Conservation (phyloP, 768 basidiomycete species). For the Antrodiella citrinella region DNA sequence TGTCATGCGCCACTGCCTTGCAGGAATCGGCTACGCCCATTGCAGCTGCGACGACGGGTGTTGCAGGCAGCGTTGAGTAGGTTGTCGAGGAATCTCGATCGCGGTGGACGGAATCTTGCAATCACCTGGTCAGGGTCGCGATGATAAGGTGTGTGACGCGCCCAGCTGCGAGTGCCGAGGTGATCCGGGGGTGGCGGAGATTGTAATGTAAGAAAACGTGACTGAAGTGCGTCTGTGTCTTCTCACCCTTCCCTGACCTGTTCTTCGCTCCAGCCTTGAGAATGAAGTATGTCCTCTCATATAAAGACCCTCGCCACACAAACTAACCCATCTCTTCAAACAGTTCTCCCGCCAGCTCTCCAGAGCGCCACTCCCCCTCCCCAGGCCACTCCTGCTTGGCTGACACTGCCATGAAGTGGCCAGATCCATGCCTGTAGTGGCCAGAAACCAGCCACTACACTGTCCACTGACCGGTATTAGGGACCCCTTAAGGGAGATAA, state of each 20-base stretch:
- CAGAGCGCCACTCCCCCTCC: background rate
- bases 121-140: slow-evolving; percentile 2
- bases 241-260: slow-evolving; percentile 17
- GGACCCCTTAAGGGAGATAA: too few species aligned
- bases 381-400: slow-evolving; percentile 6
- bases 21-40: background rate
- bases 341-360: background rate
- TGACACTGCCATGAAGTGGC: too few species aligned
- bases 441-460: too few species aligned
- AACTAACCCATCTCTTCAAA: slow-evolving; percentile 5
- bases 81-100: background rate
- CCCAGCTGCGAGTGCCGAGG: background rate
- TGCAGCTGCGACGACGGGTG: background rate
- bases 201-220: background rate
- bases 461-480: too few species aligned
- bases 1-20: background rate
- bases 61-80: background rate
- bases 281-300: slow-evolving; percentile 17
- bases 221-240: slow-evolving; percentile 4
- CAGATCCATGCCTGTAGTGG: too few species aligned
- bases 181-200: background rate
- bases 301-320: slow-evolving; percentile 12
- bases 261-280: slow-evolving; percentile 19
- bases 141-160: background rate
- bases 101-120: slow-evolving; percentile 5